phyloP scores from a whole-genome alignment of 768 basidiomycete genomes.

The Neoboletus subvelutipes region DNA sequence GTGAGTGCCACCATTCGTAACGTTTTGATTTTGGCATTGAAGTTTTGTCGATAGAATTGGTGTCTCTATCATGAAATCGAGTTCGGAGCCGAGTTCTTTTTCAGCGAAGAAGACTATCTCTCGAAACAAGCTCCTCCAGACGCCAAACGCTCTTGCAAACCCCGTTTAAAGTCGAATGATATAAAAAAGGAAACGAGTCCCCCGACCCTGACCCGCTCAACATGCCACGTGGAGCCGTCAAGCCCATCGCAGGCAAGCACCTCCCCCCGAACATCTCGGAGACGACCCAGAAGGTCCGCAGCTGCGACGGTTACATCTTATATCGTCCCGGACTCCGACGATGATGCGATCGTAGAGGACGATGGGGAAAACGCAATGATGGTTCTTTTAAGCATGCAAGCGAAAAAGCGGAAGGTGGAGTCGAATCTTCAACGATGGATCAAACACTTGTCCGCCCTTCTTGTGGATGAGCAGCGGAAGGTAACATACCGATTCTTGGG shows the following conservation, averaged over 20 bases:
- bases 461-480: constrained; percentile 70
- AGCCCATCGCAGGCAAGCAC: constrained; percentile 14
- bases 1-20: constrained; percentile 39
- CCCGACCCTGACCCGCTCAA: constrained; percentile 29
- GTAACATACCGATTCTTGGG: constrained; percentile 33
- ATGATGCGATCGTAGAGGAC: constrained; percentile 51
- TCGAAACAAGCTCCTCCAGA: constrained; percentile 30
- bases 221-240: constrained; percentile 15
- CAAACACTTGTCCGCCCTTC: constrained; percentile 56
- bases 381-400: constrained; percentile 29
- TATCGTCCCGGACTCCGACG: constrained; percentile 67
- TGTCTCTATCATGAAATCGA: constrained; percentile 62
- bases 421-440: constrained; percentile 64
- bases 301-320: constrained; percentile 57
- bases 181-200: constrained; percentile 45
- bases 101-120: constrained; percentile 68
- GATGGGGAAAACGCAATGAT: constrained; percentile 36
- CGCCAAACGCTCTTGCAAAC: constrained; percentile 25
- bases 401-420: constrained; percentile 41
- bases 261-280: constrained; percentile 35
- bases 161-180: constrained; percentile 28
- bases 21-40: not conserved
- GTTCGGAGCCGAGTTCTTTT: constrained; percentile 64
- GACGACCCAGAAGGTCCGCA: constrained; percentile 60
- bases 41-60: constrained; percentile 40